Percentiles rank a stretch among this genome's conserved stretches.
phyloP scores from a whole-genome alignment of 2,329 filamentous ascomycete genomes.

The Coniochaeta sp. region DNA sequence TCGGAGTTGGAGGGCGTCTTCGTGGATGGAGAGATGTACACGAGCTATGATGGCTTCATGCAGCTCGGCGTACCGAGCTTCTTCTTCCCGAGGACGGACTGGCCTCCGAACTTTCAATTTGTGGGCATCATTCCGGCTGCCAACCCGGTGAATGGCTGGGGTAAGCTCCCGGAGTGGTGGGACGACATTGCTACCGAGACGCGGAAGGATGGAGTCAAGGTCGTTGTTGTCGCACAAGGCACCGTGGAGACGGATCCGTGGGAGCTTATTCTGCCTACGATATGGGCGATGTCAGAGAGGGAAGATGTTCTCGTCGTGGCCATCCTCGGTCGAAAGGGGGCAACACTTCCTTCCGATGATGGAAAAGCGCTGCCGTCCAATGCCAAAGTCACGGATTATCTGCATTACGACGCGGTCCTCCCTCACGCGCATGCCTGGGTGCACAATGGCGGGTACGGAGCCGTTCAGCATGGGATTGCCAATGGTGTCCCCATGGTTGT shows the following conservation, averaged over 20 bases:
- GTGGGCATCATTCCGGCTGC: constrained; percentile 23
- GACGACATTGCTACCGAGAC: constrained; percentile 21
- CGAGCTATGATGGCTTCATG: constrained; percentile 24
- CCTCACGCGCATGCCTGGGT: constrained; percentile 28
- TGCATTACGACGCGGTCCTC: constrained; percentile 30
- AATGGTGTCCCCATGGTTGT: constrained; percentile 32
- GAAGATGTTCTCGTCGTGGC: constrained; percentile 24
- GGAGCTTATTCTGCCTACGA: constrained; percentile 30
- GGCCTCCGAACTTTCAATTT: constrained; percentile 25
- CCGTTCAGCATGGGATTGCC: constrained; percentile 30
- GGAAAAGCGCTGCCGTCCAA: constrained; percentile 18
- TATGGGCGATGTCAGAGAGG: constrained; percentile 20
- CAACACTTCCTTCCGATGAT: constrained; percentile 12
- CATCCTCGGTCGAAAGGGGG: constrained; percentile 27
- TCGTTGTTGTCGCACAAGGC: constrained; percentile 31
- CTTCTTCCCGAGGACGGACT: constrained; percentile 30
- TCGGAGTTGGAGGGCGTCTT: constrained; percentile 14
- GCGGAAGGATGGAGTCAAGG: constrained; percentile 16
- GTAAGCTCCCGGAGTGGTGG: constrained; percentile 24
- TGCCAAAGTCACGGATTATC: constrained; percentile 26
- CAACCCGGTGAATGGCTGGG: neutral
- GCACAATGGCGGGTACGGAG: constrained; percentile 33
- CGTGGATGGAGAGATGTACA: constrained; percentile 27
- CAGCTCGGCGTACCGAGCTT: constrained; percentile 29
- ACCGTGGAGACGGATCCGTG: constrained; percentile 30